Evolutionary conservation across 2,329 filamentous ascomycete species (phyloP).

Genomic region (Blumeria graminis): DNA sequence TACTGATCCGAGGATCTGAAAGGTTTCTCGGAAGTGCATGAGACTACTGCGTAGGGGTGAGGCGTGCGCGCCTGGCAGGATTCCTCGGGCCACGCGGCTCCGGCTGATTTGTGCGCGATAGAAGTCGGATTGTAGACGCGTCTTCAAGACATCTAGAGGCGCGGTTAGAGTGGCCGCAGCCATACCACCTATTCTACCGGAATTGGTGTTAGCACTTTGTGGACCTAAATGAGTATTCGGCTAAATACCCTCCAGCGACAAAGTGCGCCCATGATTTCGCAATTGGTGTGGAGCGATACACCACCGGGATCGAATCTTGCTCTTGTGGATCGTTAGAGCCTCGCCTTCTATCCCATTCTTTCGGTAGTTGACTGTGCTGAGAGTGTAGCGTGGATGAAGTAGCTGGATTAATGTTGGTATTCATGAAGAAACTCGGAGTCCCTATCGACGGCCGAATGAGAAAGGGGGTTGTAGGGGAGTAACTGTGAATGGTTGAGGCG

Average conservation of each 20-base stretch:
- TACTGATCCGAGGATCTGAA: conserved; percentile 64
- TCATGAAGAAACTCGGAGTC: conserved; percentile 9
- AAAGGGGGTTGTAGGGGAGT: neutral
- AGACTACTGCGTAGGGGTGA: conserved; percentile 39
- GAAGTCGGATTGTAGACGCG: conserved; percentile 78
- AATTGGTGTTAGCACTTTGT: conserved; percentile 3
- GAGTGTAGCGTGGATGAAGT: conserved; percentile 4
- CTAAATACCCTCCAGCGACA: conserved; percentile 59
- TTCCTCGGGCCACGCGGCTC: conserved; percentile 29
- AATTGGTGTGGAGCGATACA: conserved; percentile 20
- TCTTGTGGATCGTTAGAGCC: conserved; percentile 23
- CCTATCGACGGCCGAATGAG: neutral
- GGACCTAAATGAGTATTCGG: neutral
- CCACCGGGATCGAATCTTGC: conserved; percentile 18
- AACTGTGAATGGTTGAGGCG: too few species aligned
- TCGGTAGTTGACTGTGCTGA: conserved; percentile 23
- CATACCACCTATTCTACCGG: conserved; percentile 57
- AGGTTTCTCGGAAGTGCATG: conserved; percentile 62
- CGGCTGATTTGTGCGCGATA: conserved; percentile 65
- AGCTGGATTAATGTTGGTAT: conserved; percentile 8
- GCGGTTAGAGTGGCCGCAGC: conserved; percentile 80
- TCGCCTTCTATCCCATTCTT: conserved; percentile 30
- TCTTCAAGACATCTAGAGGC: conserved; percentile 83
- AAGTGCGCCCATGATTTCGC: conserved; percentile 81
- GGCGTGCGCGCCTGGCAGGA: conserved; percentile 28